Base-by-base conservation (phyloP, 2,329 filamentous ascomycete genomes). In the Colletotrichum sp. region DNA sequence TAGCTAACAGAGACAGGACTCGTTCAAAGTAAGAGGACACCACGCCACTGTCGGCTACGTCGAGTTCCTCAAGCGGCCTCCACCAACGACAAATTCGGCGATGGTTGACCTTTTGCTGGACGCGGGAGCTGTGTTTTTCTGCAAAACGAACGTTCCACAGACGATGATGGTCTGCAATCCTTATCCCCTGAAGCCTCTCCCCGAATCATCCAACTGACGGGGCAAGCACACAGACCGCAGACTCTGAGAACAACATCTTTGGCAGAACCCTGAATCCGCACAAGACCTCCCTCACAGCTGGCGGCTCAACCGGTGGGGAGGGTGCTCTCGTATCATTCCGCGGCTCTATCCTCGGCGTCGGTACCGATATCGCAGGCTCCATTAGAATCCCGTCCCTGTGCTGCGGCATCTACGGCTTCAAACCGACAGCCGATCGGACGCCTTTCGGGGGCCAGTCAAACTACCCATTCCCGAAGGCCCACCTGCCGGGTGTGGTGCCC, bases 111-210 rank as follows among this genome's bases (percentile, higher is more conserved):
- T 93, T 1, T 82, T 95, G 6, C 83, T 90, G 30, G 86, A 87
- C 22, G 86, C 91, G 0, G 93, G 93, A 2, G 93, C 93, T 1
- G 87, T 95, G 0, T 84, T 93, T n/a, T 93, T 94, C 78, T 88
- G 90, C 78, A 94, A 94, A 83, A 94, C 93, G 1, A 94, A 94
- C 78, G 86, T 94, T 3, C 93, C 93, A 2, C 90, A 92, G 76
- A 90, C 89, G 0, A 82, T 91, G 72, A 85, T 86, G 78, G 86
- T 85, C 10, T 5, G 76, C 43, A n/a, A 56, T 18, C 25, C 15
- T 15, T 15, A 3, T 8, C n/a, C 16, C 18, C 25, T 28, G 22
- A 8, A 58, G 4, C 10, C 56, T 5, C 12, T 34, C 1, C 22
- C 15, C n/a, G 8, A 48, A 9, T 56, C 8, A 12, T 34, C 22